Percentiles rank a stretch among this genome's conserved stretches.
Evolutionary conservation across 2,329 filamentous ascomycete species (phyloP).

Genomic region (Neonectria faginata): DNA sequence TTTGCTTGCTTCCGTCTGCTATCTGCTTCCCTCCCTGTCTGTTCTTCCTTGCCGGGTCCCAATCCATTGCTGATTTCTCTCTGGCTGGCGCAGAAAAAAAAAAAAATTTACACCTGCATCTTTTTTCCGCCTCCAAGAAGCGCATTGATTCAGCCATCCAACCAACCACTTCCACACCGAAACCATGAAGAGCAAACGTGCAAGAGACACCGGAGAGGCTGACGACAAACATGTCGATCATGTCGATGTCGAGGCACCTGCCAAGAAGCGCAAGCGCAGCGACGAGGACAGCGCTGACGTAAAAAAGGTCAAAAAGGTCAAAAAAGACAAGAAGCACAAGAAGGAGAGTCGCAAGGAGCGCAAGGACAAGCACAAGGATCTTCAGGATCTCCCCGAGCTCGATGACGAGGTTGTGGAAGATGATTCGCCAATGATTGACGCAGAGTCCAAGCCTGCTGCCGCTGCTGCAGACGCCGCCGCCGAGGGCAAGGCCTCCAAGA

Average conservation of each 20-base stretch:
- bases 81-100: conserved; percentile 6
- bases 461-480: conserved; percentile 35
- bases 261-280: conserved; percentile 54
- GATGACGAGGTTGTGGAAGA: conserved; percentile 44
- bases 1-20: not conserved
- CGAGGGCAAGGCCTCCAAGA: conserved; percentile 41
- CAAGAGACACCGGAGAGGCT: conserved; percentile 48
- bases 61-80: not conserved
- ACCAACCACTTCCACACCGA: conserved; percentile 11
- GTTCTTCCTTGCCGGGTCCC: not conserved
- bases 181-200: conserved; percentile 55
- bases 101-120: not conserved
- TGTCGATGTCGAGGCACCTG: conserved; percentile 40
- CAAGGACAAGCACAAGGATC: conserved; percentile 55
- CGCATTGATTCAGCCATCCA: conserved; percentile 12
- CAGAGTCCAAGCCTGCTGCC: conserved; percentile 37
- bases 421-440: conserved; percentile 42
- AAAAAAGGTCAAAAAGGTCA: conserved; percentile 50
- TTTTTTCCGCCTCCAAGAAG: conserved; percentile 12
- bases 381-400: conserved; percentile 52
- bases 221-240: conserved; percentile 44
- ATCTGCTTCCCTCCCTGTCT: not conserved
- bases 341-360: conserved; percentile 55
- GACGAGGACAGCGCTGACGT: conserved; percentile 44
- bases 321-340: conserved; percentile 52